Evolutionary conservation across 352 stramenopile genomes (phyloP).

Genomic region (Globisporangium acanthophoron): DNA sequence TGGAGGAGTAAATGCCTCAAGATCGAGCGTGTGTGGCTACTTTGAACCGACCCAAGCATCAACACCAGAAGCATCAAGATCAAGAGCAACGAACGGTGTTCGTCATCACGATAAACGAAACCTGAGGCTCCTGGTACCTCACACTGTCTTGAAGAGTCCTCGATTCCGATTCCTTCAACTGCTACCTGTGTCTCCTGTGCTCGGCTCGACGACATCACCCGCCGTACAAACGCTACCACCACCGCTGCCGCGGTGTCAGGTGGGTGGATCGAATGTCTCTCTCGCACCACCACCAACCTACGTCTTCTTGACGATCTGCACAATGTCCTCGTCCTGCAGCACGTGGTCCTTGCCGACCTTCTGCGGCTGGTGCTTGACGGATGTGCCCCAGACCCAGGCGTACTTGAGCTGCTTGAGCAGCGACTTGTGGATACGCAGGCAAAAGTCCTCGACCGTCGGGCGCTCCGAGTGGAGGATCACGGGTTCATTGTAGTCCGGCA

Average conservation of each 20-base stretch:
- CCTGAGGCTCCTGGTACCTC: too few relatives aligned
- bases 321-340: slow-evolving; percentile 98
- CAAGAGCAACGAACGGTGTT: too few relatives aligned
- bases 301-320: slow-evolving; percentile 97
- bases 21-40: too few relatives aligned
- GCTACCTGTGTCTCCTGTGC: too few relatives aligned
- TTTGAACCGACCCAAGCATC: too few relatives aligned
- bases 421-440: slow-evolving; percentile 91
- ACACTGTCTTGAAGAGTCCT: too few relatives aligned
- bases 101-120: too few relatives aligned
- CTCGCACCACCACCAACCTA: slow-evolving; percentile 24
- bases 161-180: too few relatives aligned
- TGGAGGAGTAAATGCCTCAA: too few relatives aligned
- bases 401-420: slow-evolving; percentile 91
- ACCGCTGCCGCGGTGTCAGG: too few relatives aligned
- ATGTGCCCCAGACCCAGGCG: slow-evolving; percentile 96
- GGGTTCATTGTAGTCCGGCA: slow-evolving; percentile 95
- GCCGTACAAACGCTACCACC: neutral
- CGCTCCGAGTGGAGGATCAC: slow-evolving; percentile 96
- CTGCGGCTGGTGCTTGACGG: slow-evolving; percentile 98
- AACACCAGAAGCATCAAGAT: too few relatives aligned
- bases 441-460: slow-evolving; percentile 96
- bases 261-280: neutral
- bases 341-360: slow-evolving; percentile 98
- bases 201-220: too few relatives aligned